Conservation (phyloP, 257 asterid species). For the Fraxinus americana region DNA sequence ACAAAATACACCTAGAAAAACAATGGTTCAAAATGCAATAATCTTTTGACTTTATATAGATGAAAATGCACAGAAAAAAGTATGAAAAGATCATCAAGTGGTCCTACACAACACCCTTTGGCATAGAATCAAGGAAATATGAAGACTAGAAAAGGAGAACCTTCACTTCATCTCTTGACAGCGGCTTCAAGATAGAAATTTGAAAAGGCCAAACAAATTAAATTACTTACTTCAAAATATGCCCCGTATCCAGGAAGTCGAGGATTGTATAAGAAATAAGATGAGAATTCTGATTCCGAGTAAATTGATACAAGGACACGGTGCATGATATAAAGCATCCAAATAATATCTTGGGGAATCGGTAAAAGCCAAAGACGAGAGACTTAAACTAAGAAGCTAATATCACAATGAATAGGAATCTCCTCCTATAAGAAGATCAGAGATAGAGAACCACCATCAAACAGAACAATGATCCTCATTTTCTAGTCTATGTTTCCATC, state of each 20-base stretch:
- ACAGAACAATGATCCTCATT: conserved; percentile 3
- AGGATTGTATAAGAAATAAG: neutral
- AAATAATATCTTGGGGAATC: neutral
- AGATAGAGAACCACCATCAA: neutral
- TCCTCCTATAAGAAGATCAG: neutral
- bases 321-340: neutral
- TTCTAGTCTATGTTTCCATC: neutral
- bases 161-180: neutral
- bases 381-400: neutral
- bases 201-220: neutral
- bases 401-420: neutral
- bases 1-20: neutral
- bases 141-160: neutral
- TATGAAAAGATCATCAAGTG: neutral
- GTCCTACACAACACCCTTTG: neutral
- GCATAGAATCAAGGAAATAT: neutral
- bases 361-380: neutral
- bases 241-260: neutral
- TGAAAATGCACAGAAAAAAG: neutral
- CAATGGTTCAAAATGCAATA: neutral
- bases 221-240: too few relatives aligned
- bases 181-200: neutral
- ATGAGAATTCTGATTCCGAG: neutral
- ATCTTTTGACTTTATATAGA: too few relatives aligned
- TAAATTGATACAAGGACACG: neutral